phyloP scores from a whole-genome alignment of 140 eudicot genomes.

The Senecio squalidus region DNA sequence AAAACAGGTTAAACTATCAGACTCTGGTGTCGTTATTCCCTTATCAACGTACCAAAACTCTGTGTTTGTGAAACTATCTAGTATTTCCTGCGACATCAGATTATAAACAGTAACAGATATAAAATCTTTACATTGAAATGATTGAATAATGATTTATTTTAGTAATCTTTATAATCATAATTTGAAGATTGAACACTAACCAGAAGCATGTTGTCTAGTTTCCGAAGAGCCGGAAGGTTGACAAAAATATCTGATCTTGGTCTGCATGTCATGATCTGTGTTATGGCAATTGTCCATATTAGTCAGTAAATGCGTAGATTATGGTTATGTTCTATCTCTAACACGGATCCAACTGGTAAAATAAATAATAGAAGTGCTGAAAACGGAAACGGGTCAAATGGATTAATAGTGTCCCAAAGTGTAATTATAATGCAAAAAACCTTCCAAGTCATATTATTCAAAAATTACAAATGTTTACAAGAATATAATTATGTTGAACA shows the following conservation, averaged over 20 bases:
- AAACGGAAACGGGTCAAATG: neutral
- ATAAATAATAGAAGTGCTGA: too few relatives aligned
- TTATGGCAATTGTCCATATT: neutral
- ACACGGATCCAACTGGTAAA: too few relatives aligned
- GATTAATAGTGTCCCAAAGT: neutral
- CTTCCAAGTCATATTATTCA: too few relatives aligned
- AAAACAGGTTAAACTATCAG: constrained; percentile 62
- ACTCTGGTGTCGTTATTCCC: constrained; percentile 67
- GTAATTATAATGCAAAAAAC: too few relatives aligned
- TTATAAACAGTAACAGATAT: constrained; percentile 11
- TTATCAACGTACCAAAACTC: constrained; percentile 98
- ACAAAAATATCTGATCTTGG: constrained; percentile 75
- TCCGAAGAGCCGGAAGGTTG: constrained; percentile 92
- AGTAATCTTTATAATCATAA: neutral
- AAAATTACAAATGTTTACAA: too few relatives aligned
- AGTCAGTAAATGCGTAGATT: neutral
- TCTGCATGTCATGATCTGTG: constrained; percentile 84
- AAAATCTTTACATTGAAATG: neutral
- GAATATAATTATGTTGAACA: too few relatives aligned
- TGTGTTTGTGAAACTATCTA: constrained; percentile 67
- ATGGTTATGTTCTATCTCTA: neutral
- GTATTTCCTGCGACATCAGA: constrained; percentile 52
- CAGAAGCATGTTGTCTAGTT: constrained; percentile 92
- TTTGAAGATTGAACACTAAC: constrained; percentile 36
- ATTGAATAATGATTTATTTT: too few relatives aligned